Percentiles rank a stretch among this genome's conserved stretches.
Conservation (phyloP, 495 filamentous ascomycete genomes). For the Sporormia fimetaria region DNA sequence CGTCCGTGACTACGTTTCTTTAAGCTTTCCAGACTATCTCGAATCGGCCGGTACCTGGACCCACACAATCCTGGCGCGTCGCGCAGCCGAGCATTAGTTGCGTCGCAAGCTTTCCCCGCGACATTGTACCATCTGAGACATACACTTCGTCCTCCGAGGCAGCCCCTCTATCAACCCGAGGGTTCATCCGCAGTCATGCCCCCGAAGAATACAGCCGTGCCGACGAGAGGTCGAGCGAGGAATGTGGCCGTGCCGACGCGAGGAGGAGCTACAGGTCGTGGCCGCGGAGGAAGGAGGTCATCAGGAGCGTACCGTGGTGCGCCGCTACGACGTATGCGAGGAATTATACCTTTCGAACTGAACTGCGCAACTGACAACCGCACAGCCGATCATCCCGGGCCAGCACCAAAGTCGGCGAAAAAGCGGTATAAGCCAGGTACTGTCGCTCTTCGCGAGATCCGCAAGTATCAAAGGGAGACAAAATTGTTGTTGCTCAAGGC, state of each 20-base stretch:
- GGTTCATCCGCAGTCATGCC: constrained; percentile 1
- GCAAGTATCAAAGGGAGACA: constrained; percentile 68
- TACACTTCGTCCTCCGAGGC: too few relatives aligned
- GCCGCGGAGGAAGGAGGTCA: constrained; percentile 6
- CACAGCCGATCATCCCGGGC: constrained; percentile 62
- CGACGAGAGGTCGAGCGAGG: constrained; percentile 2
- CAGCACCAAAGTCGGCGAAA: constrained; percentile 36
- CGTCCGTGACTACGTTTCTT: too few relatives aligned
- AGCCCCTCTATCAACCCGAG: neutral
- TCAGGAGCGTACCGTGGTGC: constrained; percentile 3
- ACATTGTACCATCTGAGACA: too few relatives aligned
- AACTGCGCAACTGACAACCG: constrained; percentile 6
- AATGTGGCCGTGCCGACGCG: constrained; percentile 18
- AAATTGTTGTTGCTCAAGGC: constrained; percentile 72
- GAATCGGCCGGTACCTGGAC: too few relatives aligned
- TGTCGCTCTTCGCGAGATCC: constrained; percentile 73
- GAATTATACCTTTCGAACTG: neutral
- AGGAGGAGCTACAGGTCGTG: constrained; percentile 3
- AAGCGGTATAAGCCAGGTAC: constrained; percentile 78
- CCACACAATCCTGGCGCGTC: too few relatives aligned
- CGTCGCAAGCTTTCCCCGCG: too few relatives aligned
- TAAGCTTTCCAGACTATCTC: too few relatives aligned
- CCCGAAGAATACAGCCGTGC: too few relatives aligned
- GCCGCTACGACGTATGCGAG: constrained; percentile 1
- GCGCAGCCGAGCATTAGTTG: too few relatives aligned